phyloP scores from a whole-genome alignment of 2,329 filamentous ascomycete species.

The Pseudogymnoascus destructans region DNA sequence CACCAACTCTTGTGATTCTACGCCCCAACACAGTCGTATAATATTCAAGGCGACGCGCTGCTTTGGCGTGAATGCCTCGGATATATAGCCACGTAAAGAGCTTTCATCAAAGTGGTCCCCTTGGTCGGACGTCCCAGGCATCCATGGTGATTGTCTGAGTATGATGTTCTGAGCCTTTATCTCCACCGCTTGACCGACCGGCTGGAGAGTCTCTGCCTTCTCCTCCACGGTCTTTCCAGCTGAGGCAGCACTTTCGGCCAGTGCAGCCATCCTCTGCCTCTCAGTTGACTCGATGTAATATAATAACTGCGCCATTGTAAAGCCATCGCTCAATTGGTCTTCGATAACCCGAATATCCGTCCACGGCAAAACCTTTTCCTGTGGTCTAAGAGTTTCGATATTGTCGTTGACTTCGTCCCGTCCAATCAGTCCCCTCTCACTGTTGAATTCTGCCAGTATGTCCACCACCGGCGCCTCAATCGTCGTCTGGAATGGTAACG shows the following conservation, averaged over 20 bases:
- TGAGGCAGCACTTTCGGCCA: background rate
- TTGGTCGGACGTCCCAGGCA: slow-evolving; percentile 19
- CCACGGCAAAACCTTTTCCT: slow-evolving; percentile 17
- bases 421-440: slow-evolving; percentile 22
- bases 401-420: slow-evolving; percentile 21
- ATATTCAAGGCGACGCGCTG: slow-evolving; percentile 20
- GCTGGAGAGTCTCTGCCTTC: background rate
- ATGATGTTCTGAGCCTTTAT: slow-evolving; percentile 11
- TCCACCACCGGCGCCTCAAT: slow-evolving; percentile 19
- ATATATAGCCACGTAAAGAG: slow-evolving; percentile 20
- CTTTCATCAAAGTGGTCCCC: slow-evolving; percentile 18
- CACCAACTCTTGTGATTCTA: slow-evolving; percentile 22
- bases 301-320: slow-evolving; percentile 22
- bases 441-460: slow-evolving; percentile 21
- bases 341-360: slow-evolving; percentile 22
- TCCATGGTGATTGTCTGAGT: slow-evolving; percentile 20
- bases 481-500: background rate
- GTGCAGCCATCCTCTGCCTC: background rate
- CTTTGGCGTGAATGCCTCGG: slow-evolving; percentile 21
- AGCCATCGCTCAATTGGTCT: slow-evolving; percentile 19
- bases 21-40: slow-evolving; percentile 23
- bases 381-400: slow-evolving; percentile 22
- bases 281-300: slow-evolving; percentile 17
- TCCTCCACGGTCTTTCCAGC: background rate
- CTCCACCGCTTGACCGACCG: background rate